These are phyloP conservation scores for Dictyostelium intermedium DNA, from an alignment of 78 protist genomes.

Conservation along the genomic window DNA sequence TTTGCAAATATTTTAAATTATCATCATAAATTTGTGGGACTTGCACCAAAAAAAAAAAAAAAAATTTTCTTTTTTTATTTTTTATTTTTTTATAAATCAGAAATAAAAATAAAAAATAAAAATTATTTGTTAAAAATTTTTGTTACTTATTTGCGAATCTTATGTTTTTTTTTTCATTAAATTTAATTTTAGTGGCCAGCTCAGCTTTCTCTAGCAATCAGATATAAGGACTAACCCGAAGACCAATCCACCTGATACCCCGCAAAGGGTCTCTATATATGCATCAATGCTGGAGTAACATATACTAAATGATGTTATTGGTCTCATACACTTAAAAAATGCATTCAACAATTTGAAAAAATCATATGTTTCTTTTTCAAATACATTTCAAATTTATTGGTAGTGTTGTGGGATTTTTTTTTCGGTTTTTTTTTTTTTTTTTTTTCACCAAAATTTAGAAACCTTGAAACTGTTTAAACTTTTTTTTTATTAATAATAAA, in stretches of 20 bases:
- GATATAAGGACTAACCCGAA: conserved; percentile 3
- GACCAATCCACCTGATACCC: neutral
- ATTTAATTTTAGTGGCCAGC: neutral
- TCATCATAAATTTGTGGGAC: neutral
- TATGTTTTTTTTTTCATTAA: neutral
- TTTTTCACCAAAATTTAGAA: too few species aligned
- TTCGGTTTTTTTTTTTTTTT: neutral
- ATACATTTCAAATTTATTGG: neutral
- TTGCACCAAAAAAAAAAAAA: too few species aligned
- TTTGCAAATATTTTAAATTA: too few species aligned
- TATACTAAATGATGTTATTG: neutral
- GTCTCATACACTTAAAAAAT: neutral
- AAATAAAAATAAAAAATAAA: too few species aligned
- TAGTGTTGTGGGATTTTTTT: neutral
- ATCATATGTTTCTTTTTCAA: too few species aligned
- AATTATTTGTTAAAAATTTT: too few species aligned
- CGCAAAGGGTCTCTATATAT: conserved; percentile 11
- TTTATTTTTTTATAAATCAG: too few species aligned
- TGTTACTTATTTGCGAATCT: too few species aligned
- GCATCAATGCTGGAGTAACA: conserved; percentile 9
- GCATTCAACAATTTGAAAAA: neutral
- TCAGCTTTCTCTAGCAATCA: conserved; percentile 16
- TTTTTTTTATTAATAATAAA: neutral
- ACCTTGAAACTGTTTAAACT: too few species aligned
- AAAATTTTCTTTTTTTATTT: too few species aligned